Conservation (phyloP, 768 basidiomycete genomes). For the Trametes gibbosa region DNA sequence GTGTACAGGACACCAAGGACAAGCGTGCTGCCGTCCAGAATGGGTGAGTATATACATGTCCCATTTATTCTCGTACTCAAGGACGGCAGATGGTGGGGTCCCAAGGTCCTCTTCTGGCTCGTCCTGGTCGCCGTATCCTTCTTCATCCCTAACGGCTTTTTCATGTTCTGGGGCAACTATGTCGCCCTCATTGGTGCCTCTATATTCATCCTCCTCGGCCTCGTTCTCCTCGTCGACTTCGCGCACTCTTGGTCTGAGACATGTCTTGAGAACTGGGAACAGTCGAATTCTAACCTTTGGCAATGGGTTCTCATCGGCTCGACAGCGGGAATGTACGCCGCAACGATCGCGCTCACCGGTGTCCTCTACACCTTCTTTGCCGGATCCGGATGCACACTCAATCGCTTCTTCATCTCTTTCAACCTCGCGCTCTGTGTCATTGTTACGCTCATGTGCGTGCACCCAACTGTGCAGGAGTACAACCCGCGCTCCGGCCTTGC, state of each 20-base stretch:
- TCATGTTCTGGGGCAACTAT: conserved; percentile 98
- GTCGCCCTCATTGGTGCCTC: conserved; percentile 88
- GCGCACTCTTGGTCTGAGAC: conserved; percentile 98
- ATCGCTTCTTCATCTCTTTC: conserved; percentile 96
- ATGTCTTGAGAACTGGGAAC: conserved; percentile 95
- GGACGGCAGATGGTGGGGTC: conserved; percentile 90
- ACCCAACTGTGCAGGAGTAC: conserved; percentile 84
- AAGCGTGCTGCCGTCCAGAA: conserved; percentile 97
- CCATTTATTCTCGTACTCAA: neutral
- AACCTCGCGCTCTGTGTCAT: conserved; percentile 81
- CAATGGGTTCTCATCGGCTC: conserved; percentile 94
- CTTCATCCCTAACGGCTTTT: conserved; percentile 96
- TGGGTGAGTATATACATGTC: conserved; percentile 51
- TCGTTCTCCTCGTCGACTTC: conserved; percentile 97
- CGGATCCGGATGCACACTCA: conserved; percentile 80
- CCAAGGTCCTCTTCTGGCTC: conserved; percentile 89
- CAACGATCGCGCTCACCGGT: conserved; percentile 80
- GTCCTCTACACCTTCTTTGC: conserved; percentile 93
- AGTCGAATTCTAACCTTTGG: conserved; percentile 84
- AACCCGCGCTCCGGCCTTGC: conserved; percentile 95
- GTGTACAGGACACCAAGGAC: conserved; percentile 85
- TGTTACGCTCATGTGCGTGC: conserved; percentile 78
- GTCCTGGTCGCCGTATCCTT: conserved; percentile 79
- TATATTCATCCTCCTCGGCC: conserved; percentile 93
- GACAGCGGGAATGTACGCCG: conserved; percentile 84